Conservation (phyloP, 345 rosid genomes). For the Tarenaya hassleriana region DNA sequence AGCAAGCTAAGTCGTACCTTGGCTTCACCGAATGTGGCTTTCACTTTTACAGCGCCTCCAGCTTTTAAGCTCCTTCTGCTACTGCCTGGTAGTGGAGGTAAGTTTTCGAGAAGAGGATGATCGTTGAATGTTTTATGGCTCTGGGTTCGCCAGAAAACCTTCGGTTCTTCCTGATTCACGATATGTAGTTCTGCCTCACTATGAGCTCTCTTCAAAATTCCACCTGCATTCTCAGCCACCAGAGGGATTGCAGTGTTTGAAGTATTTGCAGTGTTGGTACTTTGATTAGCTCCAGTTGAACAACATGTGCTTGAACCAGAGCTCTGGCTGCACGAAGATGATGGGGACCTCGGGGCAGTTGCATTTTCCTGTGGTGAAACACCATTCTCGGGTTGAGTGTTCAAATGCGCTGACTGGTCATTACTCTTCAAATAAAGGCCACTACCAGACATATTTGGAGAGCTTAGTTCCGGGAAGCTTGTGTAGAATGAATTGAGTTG, state of each 20-base stretch:
- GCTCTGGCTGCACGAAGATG: slow-evolving; percentile 68
- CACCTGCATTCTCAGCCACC: slow-evolving; percentile 30
- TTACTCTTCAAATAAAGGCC: slow-evolving; percentile 31
- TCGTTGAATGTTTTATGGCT: slow-evolving; percentile 51
- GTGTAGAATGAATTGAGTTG: slow-evolving; percentile 74
- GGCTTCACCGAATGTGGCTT: slow-evolving; percentile 59
- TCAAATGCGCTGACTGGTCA: slow-evolving; percentile 30
- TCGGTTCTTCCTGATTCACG: slow-evolving; percentile 42
- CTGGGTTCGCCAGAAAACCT: slow-evolving; percentile 43
- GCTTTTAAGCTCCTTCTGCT: slow-evolving; percentile 18
- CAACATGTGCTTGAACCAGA: slow-evolving; percentile 55
- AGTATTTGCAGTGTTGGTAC: slow-evolving; percentile 23
- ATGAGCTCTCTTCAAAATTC: slow-evolving; percentile 40
- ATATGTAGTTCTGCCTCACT: slow-evolving; percentile 44
- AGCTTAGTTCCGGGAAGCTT: slow-evolving; percentile 77
- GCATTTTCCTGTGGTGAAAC: slow-evolving; percentile 30
- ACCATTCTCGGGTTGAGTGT: slow-evolving; percentile 35
- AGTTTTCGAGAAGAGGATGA: slow-evolving; percentile 32
- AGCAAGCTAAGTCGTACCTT: slow-evolving; percentile 59
- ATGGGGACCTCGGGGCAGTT: slow-evolving; percentile 53
- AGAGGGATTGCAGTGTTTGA: slow-evolving; percentile 19
- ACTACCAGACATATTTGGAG: slow-evolving; percentile 43
- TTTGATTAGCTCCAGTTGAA: slow-evolving; percentile 42
- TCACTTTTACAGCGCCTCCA: slow-evolving; percentile 37
- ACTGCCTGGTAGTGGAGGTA: slow-evolving; percentile 30